These are phyloP conservation scores for Colletotrichum truncatum DNA, from an alignment of 2,329 filamentous ascomycete species.

Conservation along the genomic window DNA sequence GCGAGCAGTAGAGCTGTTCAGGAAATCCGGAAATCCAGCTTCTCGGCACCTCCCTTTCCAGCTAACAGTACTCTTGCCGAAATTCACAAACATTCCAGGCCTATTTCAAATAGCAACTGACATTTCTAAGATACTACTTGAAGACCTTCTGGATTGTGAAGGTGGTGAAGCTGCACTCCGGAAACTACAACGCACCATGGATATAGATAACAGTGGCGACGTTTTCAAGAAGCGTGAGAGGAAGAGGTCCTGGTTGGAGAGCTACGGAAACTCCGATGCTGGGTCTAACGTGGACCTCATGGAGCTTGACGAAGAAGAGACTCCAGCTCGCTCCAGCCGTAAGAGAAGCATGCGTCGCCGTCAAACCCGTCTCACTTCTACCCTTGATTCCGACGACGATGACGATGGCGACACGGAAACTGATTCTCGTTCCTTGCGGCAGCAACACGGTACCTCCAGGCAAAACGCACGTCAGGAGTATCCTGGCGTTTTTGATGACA, in stretches of 20 bases:
- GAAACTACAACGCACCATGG: not conserved
- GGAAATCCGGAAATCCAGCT: no score
- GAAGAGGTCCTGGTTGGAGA: conserved; percentile 16
- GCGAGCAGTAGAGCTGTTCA: no score
- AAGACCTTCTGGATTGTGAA: conserved; percentile 11
- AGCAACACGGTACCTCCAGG: conserved; percentile 8
- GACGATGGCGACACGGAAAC: not conserved
- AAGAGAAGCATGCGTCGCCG: not conserved
- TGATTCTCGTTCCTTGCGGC: conserved; percentile 8
- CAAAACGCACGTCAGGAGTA: not conserved
- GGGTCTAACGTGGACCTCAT: not conserved
- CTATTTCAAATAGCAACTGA: not conserved
- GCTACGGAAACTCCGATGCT: not conserved
- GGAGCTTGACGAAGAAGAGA: conserved; percentile 15
- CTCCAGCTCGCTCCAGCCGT: not conserved
- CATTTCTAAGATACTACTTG: conserved; percentile 5
- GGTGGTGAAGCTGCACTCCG: conserved; percentile 15
- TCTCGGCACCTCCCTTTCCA: no score
- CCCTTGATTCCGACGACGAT: conserved; percentile 17
- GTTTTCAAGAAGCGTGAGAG: not conserved
- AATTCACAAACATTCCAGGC: no score
- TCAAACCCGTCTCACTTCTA: not conserved
- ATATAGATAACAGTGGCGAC: not conserved
- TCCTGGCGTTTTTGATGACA: not conserved
- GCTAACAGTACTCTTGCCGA: no score